A percentile compares a stretch with the other conserved stretches of the same genome.
Evolutionary conservation across 805 yeast genomes (phyloP).

Genomic region (Priceomyces medius): DNA sequence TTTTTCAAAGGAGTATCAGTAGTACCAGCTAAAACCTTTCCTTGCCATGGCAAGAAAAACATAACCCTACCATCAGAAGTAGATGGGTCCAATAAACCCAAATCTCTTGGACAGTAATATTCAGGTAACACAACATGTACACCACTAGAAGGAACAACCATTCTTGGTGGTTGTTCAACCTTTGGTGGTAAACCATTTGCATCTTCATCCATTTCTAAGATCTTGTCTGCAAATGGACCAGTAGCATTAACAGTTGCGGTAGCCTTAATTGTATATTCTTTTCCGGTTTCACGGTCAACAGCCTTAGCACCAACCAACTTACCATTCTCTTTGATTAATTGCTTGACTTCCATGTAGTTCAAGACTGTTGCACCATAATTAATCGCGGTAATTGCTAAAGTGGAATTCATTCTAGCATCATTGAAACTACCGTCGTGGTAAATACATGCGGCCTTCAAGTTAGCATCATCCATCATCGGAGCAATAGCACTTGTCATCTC

Average conservation of each 20-base stretch:
- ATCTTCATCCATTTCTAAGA: constrained; percentile 83
- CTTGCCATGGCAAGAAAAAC: constrained; percentile 98
- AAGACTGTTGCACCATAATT: constrained; percentile 86
- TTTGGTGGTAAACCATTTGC: constrained; percentile 63
- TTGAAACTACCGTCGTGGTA: constrained; percentile 95
- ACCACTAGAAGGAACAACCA: constrained; percentile 95
- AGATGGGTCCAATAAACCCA: constrained; percentile 88
- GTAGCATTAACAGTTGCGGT: constrained; percentile 87
- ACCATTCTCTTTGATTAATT: constrained; percentile 61
- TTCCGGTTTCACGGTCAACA: constrained; percentile 66
- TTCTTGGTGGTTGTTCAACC: constrained; percentile 53
- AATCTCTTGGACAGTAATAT: constrained; percentile 80
- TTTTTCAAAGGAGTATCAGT: constrained; percentile 83
- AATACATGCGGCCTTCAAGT: constrained; percentile 85
- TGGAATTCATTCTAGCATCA: constrained; percentile 85
- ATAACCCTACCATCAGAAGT: constrained; percentile 95
- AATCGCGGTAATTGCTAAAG: constrained; percentile 82
- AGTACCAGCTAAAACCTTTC: constrained; percentile 93
- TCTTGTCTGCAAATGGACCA: constrained; percentile 85
- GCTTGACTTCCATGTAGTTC: constrained; percentile 81
- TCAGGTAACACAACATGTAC: constrained; percentile 92
- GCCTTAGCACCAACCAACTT: constrained; percentile 77
- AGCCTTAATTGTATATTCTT: constrained; percentile 59
- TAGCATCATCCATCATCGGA: constrained; percentile 78
- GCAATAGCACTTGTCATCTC: constrained; percentile 68